Base-by-base conservation (phyloP, 352 stramenopile species). In the Achlya hypogyna region DNA sequence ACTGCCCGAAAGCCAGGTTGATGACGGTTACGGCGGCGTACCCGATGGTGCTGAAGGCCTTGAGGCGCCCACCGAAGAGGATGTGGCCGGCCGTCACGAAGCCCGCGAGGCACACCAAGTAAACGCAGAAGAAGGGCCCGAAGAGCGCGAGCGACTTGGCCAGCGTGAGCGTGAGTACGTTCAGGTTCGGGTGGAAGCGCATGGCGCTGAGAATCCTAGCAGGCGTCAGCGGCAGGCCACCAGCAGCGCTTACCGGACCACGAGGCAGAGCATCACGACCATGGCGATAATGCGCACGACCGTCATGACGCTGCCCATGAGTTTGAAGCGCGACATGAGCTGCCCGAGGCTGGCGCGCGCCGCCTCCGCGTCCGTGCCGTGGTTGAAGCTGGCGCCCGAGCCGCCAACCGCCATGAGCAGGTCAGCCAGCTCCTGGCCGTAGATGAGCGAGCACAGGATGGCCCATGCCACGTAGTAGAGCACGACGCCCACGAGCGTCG, bases 1-100 rank as follows among this genome's bases (percentile, higher is more conserved):
- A 88, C 53, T 77, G 82, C 0, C 77, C 80, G 47, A 88, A 87
- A 14, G 85, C 72, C 75, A 88, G 86, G 53, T 86, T 84, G 28
- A 88, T 75, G 34, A 79, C 86, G 5, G 78, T 78, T 49, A 84
- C 74, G 53, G 84, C 74, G 0, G 80, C 69, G 27, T 67, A 53
- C 14, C 70, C 35, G 1, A 88, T 53, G 2, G 78, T 81, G 1
- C 75, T 74, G 52, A 88, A 88, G 1, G 65, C 62, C 14, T 75
- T 65, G 1, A 86, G 75, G 14, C 78, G 74, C 29, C 82, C 75
- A 2, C 80, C 80, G n/a, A 88, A 88, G 3, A 88, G 65, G 51
- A 87, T 54, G 1, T 69, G 75, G 2, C 78, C 80, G 8, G 74
- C 78, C 9, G 80, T 65, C 5, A 76, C 60, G 58, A 85, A 88